Percentiles rank a stretch among this genome's conserved stretches.
Evolutionary conservation across 2,329 filamentous ascomycete species (phyloP).

Genomic region (Fusarium longipes): DNA sequence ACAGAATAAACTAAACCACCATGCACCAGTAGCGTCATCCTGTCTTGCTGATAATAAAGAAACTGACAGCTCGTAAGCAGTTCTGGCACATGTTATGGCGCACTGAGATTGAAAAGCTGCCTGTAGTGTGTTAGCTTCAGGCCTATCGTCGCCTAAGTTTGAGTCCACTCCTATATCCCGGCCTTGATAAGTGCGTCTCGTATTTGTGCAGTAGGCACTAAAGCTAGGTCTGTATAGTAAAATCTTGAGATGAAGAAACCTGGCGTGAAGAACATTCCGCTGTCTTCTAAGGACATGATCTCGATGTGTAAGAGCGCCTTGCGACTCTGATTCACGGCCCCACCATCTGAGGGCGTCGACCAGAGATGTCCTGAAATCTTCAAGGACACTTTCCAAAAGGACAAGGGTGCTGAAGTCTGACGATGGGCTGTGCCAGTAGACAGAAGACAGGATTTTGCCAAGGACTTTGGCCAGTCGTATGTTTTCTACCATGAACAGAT

Average conservation of each 20-base stretch:
- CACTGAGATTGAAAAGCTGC: slow-evolving; percentile 2
- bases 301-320: neutral
- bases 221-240: neutral
- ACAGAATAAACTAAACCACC: slow-evolving; percentile 21
- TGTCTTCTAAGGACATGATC: neutral
- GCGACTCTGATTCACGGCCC: neutral
- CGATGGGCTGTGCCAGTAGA: slow-evolving; percentile 1
- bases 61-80: neutral
- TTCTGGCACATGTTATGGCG: neutral
- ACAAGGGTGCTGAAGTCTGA: slow-evolving; percentile 8
- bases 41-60: neutral
- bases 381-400: rapidly evolving
- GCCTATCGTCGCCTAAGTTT: rapidly evolving
- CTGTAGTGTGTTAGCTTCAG: neutral
- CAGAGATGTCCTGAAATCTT: neutral
- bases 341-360: neutral
- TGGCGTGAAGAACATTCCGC: neutral
- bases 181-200: neutral
- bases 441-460: neutral
- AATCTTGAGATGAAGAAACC: neutral
- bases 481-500: slow-evolving; percentile 3
- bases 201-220: neutral
- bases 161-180: neutral
- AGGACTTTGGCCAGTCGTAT: neutral
- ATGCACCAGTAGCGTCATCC: neutral